Percentiles rank a stretch among this genome's conserved stretches.
These are phyloP conservation scores for Fusarium bactridioides DNA, from an alignment of 2,329 filamentous ascomycete species.

Conservation along the genomic window DNA sequence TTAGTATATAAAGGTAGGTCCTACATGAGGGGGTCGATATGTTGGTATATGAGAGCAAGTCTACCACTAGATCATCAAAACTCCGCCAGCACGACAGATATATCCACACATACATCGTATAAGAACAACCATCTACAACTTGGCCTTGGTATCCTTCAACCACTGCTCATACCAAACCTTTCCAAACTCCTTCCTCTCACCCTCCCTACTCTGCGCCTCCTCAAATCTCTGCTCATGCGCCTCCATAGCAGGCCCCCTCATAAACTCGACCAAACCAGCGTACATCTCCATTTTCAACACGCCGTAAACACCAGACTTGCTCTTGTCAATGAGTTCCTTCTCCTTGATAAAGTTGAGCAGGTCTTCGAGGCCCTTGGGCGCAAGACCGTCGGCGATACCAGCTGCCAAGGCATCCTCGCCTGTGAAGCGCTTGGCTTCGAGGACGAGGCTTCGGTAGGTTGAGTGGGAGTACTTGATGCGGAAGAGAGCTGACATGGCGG, in stretches of 20 bases:
- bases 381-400: conserved; percentile 74
- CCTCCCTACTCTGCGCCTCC: conserved; percentile 49
- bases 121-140: conserved; percentile 41
- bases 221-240: conserved; percentile 59
- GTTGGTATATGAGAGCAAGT: neutral
- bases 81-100: neutral
- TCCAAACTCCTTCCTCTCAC: conserved; percentile 53
- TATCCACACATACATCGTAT: neutral
- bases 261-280: conserved; percentile 66
- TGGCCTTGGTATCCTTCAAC: conserved; percentile 52
- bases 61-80: neutral
- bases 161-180: conserved; percentile 60
- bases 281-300: conserved; percentile 80
- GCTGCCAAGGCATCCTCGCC: conserved; percentile 69
- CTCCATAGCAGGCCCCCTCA: conserved; percentile 62
- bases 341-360: conserved; percentile 66
- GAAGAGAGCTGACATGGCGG: conserved; percentile 79
- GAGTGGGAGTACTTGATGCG: conserved; percentile 68
- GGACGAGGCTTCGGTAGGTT: conserved; percentile 69
- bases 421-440: conserved; percentile 76
- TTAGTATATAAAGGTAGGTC: neutral
- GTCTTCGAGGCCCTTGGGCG: conserved; percentile 67
- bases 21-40: neutral
- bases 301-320: conserved; percentile 72
- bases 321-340: conserved; percentile 67